phyloP scores from a whole-genome alignment of 352 stramenopile species.

The Thraustochytrium striatum region DNA sequence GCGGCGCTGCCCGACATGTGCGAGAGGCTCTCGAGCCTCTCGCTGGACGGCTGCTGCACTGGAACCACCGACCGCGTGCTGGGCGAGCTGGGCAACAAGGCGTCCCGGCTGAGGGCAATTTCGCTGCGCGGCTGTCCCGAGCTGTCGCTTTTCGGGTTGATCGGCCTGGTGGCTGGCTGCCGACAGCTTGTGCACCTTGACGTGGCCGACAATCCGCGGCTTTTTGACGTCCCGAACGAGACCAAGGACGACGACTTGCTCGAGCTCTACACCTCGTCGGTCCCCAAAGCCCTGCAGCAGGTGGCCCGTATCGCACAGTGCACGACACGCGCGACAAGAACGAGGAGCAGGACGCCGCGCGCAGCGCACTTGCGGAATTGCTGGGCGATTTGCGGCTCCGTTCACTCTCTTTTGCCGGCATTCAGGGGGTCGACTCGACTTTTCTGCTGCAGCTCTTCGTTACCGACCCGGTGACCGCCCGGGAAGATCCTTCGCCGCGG shows the following conservation, averaged over 20 bases:
- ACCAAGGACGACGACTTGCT: constrained; percentile 7
- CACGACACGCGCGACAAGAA: neutral
- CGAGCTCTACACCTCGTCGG: neutral
- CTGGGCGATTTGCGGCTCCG: too few relatives aligned
- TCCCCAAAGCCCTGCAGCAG: neutral
- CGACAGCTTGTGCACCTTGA: neutral
- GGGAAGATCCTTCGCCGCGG: too few relatives aligned
- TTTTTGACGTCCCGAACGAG: neutral
- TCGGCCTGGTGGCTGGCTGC: neutral
- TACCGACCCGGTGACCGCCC: too few relatives aligned
- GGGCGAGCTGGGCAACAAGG: neutral
- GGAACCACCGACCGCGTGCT: neutral
- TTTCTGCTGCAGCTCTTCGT: too few relatives aligned
- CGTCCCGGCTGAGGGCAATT: neutral
- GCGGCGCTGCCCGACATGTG: neutral
- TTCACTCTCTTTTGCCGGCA: too few relatives aligned
- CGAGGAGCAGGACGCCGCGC: neutral
- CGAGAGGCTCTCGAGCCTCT: neutral
- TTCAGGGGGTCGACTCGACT: too few relatives aligned
- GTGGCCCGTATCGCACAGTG: neutral
- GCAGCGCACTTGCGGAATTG: neutral
- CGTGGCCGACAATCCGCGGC: neutral
- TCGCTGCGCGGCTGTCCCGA: neutral
- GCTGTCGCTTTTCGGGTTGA: neutral
- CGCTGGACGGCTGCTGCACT: neutral